Base-by-base conservation (phyloP, 305 asterid genomes). In the Fraxinus sp. region DNA sequence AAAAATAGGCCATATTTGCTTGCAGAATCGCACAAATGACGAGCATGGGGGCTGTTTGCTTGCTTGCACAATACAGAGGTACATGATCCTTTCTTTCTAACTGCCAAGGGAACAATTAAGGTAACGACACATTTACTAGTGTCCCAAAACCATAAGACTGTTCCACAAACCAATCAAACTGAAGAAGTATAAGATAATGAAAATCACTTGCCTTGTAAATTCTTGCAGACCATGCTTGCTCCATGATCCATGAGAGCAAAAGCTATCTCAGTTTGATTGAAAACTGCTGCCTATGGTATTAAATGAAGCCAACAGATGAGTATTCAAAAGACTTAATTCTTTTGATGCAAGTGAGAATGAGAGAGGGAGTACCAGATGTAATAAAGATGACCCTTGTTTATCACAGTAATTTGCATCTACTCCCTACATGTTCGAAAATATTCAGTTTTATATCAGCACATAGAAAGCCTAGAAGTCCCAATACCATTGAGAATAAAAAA, bases 331-430 rank as follows among this genome's bases (percentile, higher is more conserved):
- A 37, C 20, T 28, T 39, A 49, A 71, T 35, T 77, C 22, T 59
- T 66, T 76, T 18, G 62, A 46, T 80, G 49, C 37, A 66, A 13
- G 81, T 82, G 76, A 62, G 49, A 81, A 77, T 30, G 74, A 64
- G 81, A 80, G 73, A 36, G 85, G 66, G 83, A 59, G 83, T 87
- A 96, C 99, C 96, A 96, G 88, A 86, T 94, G 99, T 84, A 94
- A 87, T 84, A 96, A 85, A 77, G 98, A 94, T 7, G 97, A 91
- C 79, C 99, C 98, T 91, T 92, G 99, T 90, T 91, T 94, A 93
- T 96, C 98, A 70, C 86, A 79, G 83, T 93, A 94, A 87, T 93
- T 93, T 85, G 98, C 97, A 87, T 93, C 92, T 87, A 95, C 98
- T 52, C 98, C 98, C 99, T 96, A 82, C 57, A 41, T 83, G 79